Evolutionary conservation across 1,284 basidiomycete genomes (phyloP).

Genomic region (Wallemia mellicola): DNA sequence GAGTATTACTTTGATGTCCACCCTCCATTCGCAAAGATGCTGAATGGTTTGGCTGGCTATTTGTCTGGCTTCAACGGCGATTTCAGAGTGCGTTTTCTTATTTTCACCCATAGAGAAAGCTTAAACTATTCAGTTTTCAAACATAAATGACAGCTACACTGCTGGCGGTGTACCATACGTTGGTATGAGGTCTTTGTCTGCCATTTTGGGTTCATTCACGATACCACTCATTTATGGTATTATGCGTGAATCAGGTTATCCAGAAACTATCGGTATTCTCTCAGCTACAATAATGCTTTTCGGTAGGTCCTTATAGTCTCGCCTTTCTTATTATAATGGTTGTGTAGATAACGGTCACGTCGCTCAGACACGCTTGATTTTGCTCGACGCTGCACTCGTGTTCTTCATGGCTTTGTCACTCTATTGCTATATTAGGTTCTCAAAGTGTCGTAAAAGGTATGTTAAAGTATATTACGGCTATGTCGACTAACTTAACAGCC

Average conservation of each 20-base stretch:
- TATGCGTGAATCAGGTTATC: conserved; percentile 93
- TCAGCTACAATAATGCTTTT: conserved; percentile 60
- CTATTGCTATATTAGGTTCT: conserved; percentile 83
- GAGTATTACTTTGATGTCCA: conserved; percentile 99
- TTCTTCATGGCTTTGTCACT: conserved; percentile 88
- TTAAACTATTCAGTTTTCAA: conserved; percentile 31
- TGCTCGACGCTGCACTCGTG: conserved; percentile 76
- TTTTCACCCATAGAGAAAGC: background rate
- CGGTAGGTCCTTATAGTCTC: conserved; percentile 24
- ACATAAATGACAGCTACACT: conserved; percentile 79
- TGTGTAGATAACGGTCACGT: conserved; percentile 89
- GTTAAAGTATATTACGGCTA: background rate
- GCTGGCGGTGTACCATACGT: conserved; percentile 69
- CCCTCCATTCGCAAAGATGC: conserved; percentile 75
- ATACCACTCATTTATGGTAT: conserved; percentile 74
- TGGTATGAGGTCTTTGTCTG: conserved; percentile 70
- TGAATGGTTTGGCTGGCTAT: conserved; percentile 78
- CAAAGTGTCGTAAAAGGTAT: conserved; percentile 30
- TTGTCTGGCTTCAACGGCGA: conserved; percentile 82
- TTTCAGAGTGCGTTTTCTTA: conserved; percentile 21
- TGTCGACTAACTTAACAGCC: conserved; percentile 21
- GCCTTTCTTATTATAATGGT: background rate
- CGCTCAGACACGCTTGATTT: conserved; percentile 76
- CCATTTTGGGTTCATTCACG: conserved; percentile 64
- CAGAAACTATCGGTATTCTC: conserved; percentile 58